These are phyloP conservation scores for Candida suzukii DNA, from an alignment of 805 yeast genomes.

Conservation along the genomic window DNA sequence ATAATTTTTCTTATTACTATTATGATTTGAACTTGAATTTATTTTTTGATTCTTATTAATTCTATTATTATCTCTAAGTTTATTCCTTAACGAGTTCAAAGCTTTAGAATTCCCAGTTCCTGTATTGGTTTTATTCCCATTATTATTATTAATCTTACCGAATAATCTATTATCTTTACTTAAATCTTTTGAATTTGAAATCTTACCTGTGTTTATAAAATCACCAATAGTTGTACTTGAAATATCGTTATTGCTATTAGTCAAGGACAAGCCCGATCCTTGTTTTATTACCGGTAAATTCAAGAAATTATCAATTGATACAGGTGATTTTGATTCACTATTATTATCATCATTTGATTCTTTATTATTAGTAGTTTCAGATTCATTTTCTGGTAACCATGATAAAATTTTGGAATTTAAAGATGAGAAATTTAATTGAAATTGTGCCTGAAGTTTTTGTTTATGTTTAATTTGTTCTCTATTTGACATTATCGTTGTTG, in stretches of 20 bases:
- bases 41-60: background rate
- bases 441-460: conserved; percentile 38
- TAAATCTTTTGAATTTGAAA: conserved; percentile 3
- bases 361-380: background rate
- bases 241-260: too few relatives aligned
- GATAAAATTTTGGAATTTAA: conserved; percentile 28
- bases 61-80: conserved; percentile 18
- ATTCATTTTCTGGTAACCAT: conserved; percentile 26
- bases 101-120: conserved; percentile 8
- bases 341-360: background rate
- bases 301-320: conserved; percentile 2
- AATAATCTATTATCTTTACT: conserved; percentile 1
- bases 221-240: conserved; percentile 10
- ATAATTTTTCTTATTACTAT: background rate
- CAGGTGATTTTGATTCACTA: background rate
- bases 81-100: conserved; percentile 20
- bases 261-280: conserved; percentile 25
- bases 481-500: conserved; percentile 14
- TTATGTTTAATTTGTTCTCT: conserved; percentile 38
- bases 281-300: conserved; percentile 18
- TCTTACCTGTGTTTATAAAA: conserved; percentile 11
- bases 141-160: conserved; percentile 3
- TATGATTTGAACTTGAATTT: background rate
- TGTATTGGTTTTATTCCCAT: conserved; percentile 4
- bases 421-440: conserved; percentile 35